phyloP scores from a whole-genome alignment of 2,329 filamentous ascomycete genomes.

The Venturia asperata region DNA sequence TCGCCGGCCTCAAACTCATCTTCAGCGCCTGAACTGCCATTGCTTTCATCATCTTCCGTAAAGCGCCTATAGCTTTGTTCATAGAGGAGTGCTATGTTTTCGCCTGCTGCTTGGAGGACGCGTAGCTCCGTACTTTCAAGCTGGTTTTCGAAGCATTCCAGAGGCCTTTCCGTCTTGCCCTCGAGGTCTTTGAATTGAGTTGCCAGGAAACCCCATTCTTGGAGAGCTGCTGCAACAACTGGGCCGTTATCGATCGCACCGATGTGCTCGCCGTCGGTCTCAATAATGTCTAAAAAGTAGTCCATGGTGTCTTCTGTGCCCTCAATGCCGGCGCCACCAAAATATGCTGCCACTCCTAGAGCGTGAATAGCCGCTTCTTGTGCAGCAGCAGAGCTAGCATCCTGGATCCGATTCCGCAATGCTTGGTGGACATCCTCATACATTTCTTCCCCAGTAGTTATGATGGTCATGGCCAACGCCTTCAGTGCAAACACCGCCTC shows the following conservation, averaged over 20 bases:
- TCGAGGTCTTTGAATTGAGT: slow-evolving; percentile 70
- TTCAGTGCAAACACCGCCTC: slow-evolving; percentile 66
- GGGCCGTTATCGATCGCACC: slow-evolving; percentile 62
- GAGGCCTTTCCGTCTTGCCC: slow-evolving; percentile 60
- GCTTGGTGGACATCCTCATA: slow-evolving; percentile 59
- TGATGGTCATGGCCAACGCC: slow-evolving; percentile 62
- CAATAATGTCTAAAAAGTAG: slow-evolving; percentile 68
- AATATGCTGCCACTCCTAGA: slow-evolving; percentile 64
- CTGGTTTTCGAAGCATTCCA: slow-evolving; percentile 79
- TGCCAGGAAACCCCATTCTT: slow-evolving; percentile 73
- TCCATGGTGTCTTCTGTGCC: slow-evolving; percentile 66
- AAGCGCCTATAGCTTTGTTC: slow-evolving; percentile 60
- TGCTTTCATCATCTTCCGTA: slow-evolving; percentile 49
- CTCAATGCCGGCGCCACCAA: slow-evolving; percentile 64
- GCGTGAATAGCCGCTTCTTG: slow-evolving; percentile 69
- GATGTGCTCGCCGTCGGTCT: slow-evolving; percentile 68
- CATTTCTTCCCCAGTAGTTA: slow-evolving; percentile 48
- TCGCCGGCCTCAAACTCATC: slow-evolving; percentile 27
- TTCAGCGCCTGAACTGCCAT: slow-evolving; percentile 40
- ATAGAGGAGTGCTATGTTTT: slow-evolving; percentile 75
- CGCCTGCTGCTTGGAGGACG: slow-evolving; percentile 70
- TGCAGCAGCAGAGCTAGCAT: slow-evolving; percentile 56
- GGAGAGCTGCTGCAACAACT: slow-evolving; percentile 66
- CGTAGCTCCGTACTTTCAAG: slow-evolving; percentile 65
- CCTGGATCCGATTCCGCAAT: slow-evolving; percentile 54